A percentile compares a stretch with the other conserved stretches of the same genome.
These are phyloP conservation scores for Malus hybrid DNA, from an alignment of 331 rosid species.

Conservation along the genomic window DNA sequence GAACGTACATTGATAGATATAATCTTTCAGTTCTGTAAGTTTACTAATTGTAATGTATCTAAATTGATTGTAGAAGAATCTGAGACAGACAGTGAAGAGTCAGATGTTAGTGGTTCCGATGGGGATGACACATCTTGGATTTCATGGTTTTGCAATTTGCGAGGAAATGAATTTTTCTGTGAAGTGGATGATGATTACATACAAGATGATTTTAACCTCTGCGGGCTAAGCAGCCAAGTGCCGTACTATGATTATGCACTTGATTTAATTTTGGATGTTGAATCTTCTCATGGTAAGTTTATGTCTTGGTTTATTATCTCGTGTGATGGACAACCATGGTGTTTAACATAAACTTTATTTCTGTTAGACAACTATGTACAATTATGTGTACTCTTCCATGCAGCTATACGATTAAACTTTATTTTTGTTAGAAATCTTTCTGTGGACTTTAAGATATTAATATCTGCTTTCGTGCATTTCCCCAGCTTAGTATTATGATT, in stretches of 20 bases:
- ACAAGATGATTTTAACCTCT: slow-evolving; percentile 85
- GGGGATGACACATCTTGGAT: slow-evolving; percentile 93
- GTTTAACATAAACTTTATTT: neutral
- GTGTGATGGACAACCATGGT: neutral
- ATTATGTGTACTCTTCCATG: neutral
- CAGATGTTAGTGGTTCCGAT: slow-evolving; percentile 92
- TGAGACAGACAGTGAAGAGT: slow-evolving; percentile 88
- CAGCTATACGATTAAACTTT: neutral
- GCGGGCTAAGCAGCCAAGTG: slow-evolving; percentile 87
- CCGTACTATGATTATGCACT: slow-evolving; percentile 91
- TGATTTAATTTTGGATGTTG: slow-evolving; percentile 87
- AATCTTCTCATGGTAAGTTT: slow-evolving; percentile 80
- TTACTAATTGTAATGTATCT: slow-evolving; percentile 19
- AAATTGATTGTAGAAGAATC: slow-evolving; percentile 60
- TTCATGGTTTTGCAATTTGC: slow-evolving; percentile 85
- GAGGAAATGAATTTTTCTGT: slow-evolving; percentile 86
- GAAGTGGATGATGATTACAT: slow-evolving; percentile 92
- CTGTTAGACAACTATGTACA: too few species aligned
- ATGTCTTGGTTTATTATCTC: neutral
- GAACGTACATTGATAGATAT: neutral
- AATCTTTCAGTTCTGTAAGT: neutral
- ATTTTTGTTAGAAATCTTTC: neutral
- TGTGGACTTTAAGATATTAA: neutral
- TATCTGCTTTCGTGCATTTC: neutral
- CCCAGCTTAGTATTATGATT: neutral